Evolutionary conservation across 2,329 filamentous ascomycete species (phyloP), one percentile per base, ranked within the genome.

Genomic region (Sarocladium brachiariae): DNA sequence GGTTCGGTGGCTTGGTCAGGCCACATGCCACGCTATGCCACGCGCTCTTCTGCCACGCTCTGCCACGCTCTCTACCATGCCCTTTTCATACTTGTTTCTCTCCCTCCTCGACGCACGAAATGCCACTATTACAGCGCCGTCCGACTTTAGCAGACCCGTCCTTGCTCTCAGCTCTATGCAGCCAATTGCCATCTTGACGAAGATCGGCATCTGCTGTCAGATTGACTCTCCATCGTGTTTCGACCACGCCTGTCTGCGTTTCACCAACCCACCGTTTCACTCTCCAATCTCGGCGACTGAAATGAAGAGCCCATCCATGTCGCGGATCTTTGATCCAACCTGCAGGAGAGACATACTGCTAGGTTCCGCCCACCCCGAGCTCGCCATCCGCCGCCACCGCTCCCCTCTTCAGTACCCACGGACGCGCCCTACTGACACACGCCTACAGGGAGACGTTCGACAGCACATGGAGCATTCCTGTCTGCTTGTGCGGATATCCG

Each of bases 231-330:
- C n/a, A 33, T 33, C 18, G 3, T 33, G 43, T 31, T 47, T 33
- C 43, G 25, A 13, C 4, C n/a, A n/a, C n/a, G n/a, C n/a, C 43
- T 16, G 21, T 21, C 27, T 4, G 19, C n/a, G 25, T 47, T 31
- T 47, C 43, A 31, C 27, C 43, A 31, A 47, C 43, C 27, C 7
- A 21, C 43, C 25, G 25, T 47, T 47, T 47, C 43, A 30, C 31
- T 33, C 25, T 47, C 43, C 43, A 30, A 47, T 33, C 25, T 47
- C 43, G 43, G 27, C 43, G 39, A 14, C 16, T 25, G 43, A 47
- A 18, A 47, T 47, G 43, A 47, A 47, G 43, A 47, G n/a, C 43
- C 43, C 43, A 47, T 47, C 43, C 43, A 47, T 47, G 43, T 33
- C 43, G 43, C 43, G 43, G 43, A 47, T 47, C 43, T 21, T 25